A percentile compares a stretch with the other conserved stretches of the same genome.
Conservation (phyloP, 2,329 filamentous ascomycete species). For the Fulvia fulva region DNA sequence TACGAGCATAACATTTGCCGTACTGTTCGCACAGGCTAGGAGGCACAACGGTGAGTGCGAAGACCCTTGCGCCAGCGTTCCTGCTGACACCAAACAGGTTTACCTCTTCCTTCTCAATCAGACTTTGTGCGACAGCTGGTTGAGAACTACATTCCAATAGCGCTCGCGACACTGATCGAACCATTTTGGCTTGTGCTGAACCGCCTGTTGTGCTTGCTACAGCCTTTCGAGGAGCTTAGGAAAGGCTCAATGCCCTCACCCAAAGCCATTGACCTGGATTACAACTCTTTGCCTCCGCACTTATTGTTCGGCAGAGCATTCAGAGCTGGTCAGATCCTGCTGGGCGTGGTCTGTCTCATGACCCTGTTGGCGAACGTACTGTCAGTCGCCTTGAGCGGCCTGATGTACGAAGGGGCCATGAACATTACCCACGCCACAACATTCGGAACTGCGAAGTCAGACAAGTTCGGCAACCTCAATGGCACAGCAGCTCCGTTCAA, state of each 20-base stretch:
- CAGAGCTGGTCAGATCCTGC: constrained; percentile 42
- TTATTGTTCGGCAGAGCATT: constrained; percentile 47
- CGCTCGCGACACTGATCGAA: constrained; percentile 54
- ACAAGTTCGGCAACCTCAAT: constrained; percentile 28
- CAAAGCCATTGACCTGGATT: constrained; percentile 43
- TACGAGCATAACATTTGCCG: constrained; percentile 7
- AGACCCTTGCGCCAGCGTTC: neutral
- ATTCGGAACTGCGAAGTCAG: constrained; percentile 12
- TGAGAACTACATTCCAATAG: constrained; percentile 52
- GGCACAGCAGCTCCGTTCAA: constrained; percentile 25
- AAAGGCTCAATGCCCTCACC: constrained; percentile 35
- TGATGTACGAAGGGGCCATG: constrained; percentile 44
- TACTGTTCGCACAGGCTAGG: constrained; percentile 7
- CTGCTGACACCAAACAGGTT: constrained; percentile 24
- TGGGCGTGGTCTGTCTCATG: constrained; percentile 47
- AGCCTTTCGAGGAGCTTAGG: constrained; percentile 52
- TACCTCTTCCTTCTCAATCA: constrained; percentile 36
- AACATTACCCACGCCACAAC: constrained; percentile 6
- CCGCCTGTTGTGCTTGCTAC: constrained; percentile 50
- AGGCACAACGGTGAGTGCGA: constrained; percentile 4
- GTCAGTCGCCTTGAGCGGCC: constrained; percentile 48
- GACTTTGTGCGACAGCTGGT: constrained; percentile 40
- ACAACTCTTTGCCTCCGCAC: constrained; percentile 55
- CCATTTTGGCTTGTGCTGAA: constrained; percentile 56
- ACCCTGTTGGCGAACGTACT: constrained; percentile 52